Percentiles rank a stretch among this genome's conserved stretches.
Evolutionary conservation across 163 green algal species (phyloP).

Genomic region (Smithsoniella earleae): DNA sequence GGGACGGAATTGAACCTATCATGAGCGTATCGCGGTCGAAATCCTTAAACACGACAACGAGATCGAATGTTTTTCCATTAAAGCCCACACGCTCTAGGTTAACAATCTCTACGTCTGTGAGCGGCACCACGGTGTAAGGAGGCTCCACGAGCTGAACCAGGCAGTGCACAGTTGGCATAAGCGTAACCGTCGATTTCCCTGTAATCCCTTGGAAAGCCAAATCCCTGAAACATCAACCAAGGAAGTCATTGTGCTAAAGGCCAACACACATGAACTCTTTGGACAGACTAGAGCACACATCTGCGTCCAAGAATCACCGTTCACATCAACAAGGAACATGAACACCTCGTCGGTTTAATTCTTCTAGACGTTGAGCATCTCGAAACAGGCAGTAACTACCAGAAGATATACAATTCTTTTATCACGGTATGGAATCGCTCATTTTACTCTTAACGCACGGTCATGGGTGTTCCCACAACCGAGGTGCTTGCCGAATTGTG

Average conservation of each 20-base stretch:
- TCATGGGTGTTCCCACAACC: no score
- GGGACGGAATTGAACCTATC: slow-evolving; percentile 81
- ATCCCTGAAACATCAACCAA: slow-evolving; percentile 56
- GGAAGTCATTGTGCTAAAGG: neutral
- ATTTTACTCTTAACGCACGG: no score
- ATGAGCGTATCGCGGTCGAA: slow-evolving; percentile 70
- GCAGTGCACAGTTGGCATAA: slow-evolving; percentile 95
- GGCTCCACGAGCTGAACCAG: slow-evolving; percentile 91
- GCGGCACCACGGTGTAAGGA: slow-evolving; percentile 77
- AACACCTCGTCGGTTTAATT: no score
- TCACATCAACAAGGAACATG: no score
- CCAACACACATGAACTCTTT: neutral
- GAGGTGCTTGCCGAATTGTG: no score
- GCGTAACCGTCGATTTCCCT: slow-evolving; percentile 67
- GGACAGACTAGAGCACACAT: neutral
- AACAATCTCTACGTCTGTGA: slow-evolving; percentile 72
- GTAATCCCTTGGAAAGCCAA: slow-evolving; percentile 91
- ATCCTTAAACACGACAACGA: slow-evolving; percentile 96
- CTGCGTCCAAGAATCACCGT: neutral
- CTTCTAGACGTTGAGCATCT: no score
- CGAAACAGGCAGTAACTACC: no score
- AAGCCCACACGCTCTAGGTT: slow-evolving; percentile 97
- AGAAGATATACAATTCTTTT: no score
- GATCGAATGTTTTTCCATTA: slow-evolving; percentile 98
- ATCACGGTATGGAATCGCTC: no score